A percentile compares a stretch with the other conserved stretches of the same genome.
Evolutionary conservation across 768 basidiomycete species (phyloP).

Genomic region (Collybia mongolica): DNA sequence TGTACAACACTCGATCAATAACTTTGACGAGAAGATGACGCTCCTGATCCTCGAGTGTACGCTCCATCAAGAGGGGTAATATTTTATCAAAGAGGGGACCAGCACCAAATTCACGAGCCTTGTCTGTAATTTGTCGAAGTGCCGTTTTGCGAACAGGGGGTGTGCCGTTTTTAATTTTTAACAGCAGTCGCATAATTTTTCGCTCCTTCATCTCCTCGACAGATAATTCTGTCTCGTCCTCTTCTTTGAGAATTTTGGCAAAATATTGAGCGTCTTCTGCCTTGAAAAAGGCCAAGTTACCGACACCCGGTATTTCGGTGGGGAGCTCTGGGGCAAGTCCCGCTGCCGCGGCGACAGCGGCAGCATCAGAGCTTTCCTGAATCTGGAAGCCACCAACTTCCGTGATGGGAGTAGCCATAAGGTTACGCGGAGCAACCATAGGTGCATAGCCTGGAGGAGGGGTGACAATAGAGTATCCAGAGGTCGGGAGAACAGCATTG

Average conservation of each 20-base stretch:
- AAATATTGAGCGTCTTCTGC: slow-evolving; percentile 98
- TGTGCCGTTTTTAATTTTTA: slow-evolving; percentile 99
- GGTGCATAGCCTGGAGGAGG: slow-evolving; percentile 94
- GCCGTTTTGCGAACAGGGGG: slow-evolving; percentile 98
- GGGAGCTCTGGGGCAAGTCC: slow-evolving; percentile 92
- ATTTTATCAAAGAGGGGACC: slow-evolving; percentile 99
- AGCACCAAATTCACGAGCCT: slow-evolving; percentile 97
- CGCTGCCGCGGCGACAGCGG: slow-evolving; percentile 84
- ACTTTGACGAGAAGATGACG: slow-evolving; percentile 98
- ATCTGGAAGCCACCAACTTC: slow-evolving; percentile 91
- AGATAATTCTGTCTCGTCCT: slow-evolving; percentile 88
- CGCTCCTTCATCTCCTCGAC: slow-evolving; percentile 99
- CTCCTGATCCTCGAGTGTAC: slow-evolving; percentile 97
- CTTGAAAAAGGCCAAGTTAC: slow-evolving; percentile 97
- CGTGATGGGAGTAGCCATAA: slow-evolving; percentile 54
- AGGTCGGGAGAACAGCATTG: slow-evolving; percentile 80
- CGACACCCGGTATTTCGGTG: slow-evolving; percentile 97
- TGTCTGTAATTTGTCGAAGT: slow-evolving; percentile 97
- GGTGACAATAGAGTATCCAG: slow-evolving; percentile 89
- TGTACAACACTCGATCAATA: slow-evolving; percentile 98
- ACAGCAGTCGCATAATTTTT: slow-evolving; percentile 95
- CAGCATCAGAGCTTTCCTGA: slow-evolving; percentile 91
- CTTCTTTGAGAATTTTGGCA: slow-evolving; percentile 92
- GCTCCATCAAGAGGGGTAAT: slow-evolving; percentile 95
- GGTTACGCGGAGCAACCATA: slow-evolving; percentile 59